phyloP scores from a whole-genome alignment of 2,329 filamentous ascomycete species.

The Byssothecium circinans region DNA sequence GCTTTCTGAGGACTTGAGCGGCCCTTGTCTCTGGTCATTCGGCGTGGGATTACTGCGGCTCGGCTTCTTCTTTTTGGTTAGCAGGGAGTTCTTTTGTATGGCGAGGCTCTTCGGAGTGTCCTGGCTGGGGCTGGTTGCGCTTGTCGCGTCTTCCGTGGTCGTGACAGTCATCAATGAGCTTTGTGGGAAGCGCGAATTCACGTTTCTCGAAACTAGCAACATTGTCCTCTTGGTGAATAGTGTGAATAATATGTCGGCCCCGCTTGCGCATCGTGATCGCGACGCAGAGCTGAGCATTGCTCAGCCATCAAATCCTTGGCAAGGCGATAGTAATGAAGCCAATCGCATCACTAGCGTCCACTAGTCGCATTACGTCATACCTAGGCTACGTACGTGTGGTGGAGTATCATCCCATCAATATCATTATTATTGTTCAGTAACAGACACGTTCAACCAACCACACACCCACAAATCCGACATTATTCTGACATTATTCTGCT shows the following conservation, averaged over 20 bases:
- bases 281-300: too few species aligned
- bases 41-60: constrained; percentile 5
- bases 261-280: too few species aligned
- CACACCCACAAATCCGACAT: too few species aligned
- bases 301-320: too few species aligned
- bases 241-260: background rate
- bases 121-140: background rate
- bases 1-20: constrained; percentile 49
- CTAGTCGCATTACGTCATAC: too few species aligned
- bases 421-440: too few species aligned
- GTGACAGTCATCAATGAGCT: constrained; percentile 8
- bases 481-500: too few species aligned
- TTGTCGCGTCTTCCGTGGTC: constrained; percentile 2
- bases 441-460: too few species aligned
- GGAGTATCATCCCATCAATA: too few species aligned
- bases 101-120: constrained; percentile 13
- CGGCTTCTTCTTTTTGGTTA: constrained; percentile 9
- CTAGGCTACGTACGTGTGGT: too few species aligned
- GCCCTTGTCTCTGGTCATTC: constrained; percentile 34
- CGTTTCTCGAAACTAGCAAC: constrained; percentile 23
- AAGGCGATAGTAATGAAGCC: too few species aligned
- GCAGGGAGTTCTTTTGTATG: constrained; percentile 9
- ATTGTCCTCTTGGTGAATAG: background rate
- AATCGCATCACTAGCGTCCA: too few species aligned
- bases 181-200: constrained; percentile 36